Conservation (phyloP, 2,329 filamentous ascomycete species). For the Sporothrix brunneoviolacea region DNA sequence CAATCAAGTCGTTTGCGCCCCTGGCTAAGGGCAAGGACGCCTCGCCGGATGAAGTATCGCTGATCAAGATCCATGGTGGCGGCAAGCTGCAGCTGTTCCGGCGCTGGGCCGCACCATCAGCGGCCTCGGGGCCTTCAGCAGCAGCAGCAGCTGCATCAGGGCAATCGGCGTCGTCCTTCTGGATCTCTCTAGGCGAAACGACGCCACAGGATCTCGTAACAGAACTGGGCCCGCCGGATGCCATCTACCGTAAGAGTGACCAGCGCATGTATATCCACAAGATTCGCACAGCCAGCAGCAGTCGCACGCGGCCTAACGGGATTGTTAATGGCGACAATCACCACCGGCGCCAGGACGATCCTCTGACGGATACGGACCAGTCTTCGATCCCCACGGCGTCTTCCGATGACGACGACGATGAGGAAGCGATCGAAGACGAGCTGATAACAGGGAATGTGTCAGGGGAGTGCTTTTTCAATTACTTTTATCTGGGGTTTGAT, state of each 20-base stretch:
- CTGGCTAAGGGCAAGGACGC: slow-evolving; percentile 67
- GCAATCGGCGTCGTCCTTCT: slow-evolving; percentile 35
- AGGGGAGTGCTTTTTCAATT: slow-evolving; percentile 89
- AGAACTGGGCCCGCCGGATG: slow-evolving; percentile 86
- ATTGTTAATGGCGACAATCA: slow-evolving; percentile 30
- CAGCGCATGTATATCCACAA: slow-evolving; percentile 82
- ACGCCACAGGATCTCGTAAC: slow-evolving; percentile 87
- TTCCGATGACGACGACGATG: slow-evolving; percentile 61
- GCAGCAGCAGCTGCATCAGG: neutral
- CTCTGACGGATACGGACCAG: slow-evolving; percentile 62
- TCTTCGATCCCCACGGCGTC: slow-evolving; percentile 66
- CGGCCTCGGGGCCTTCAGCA: neutral
- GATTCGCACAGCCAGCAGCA: slow-evolving; percentile 47
- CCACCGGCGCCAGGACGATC: slow-evolving; percentile 38
- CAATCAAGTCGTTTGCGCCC: slow-evolving; percentile 64
- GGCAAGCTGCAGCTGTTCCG: slow-evolving; percentile 73
- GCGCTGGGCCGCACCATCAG: slow-evolving; percentile 45
- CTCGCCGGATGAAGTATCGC: slow-evolving; percentile 82
- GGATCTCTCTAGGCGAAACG: slow-evolving; percentile 74
- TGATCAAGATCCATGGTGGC: slow-evolving; percentile 69
- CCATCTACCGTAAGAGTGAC: slow-evolving; percentile 88
- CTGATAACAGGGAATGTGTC: slow-evolving; percentile 44
- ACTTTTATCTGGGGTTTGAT: slow-evolving; percentile 93
- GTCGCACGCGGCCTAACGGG: slow-evolving; percentile 39
- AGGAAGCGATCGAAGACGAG: slow-evolving; percentile 52